Percentiles rank a stretch among this genome's conserved stretches.
Conservation (phyloP, 345 rosid genomes). For the Mallotus nudiflorus region DNA sequence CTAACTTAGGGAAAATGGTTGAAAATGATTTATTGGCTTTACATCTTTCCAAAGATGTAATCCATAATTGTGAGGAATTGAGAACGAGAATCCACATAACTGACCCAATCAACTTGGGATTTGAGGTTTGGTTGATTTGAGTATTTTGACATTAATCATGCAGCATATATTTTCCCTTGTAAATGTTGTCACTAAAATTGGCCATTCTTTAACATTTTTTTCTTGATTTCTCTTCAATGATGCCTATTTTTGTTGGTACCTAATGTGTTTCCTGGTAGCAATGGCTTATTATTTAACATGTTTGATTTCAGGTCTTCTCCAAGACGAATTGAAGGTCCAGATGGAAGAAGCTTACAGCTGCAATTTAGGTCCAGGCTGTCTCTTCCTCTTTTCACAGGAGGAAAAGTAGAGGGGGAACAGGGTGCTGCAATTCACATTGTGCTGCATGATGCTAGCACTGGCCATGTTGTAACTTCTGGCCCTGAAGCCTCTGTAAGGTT, state of each 20-base stretch:
- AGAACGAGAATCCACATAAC: no score
- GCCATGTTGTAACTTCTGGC: constrained; percentile 73
- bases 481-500: constrained; percentile 76
- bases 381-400: constrained; percentile 97
- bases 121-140: no score
- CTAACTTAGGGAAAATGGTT: no score
- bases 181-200: background rate
- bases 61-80: no score
- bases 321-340: constrained; percentile 84
- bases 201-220: background rate
- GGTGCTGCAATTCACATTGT: constrained; percentile 92
- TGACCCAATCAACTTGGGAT: no score
- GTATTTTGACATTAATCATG: no score
- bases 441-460: constrained; percentile 65
- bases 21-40: no score
- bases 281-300: background rate
- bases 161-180: background rate
- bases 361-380: constrained; percentile 86
- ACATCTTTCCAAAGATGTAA: no score
- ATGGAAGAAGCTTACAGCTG: constrained; percentile 73
- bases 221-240: background rate
- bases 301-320: constrained; percentile 67
- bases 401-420: constrained; percentile 98
- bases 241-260: background rate
- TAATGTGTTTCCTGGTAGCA: background rate